Percentiles rank a stretch among this genome's conserved stretches.
These are phyloP conservation scores for Arachis stenosperma DNA, from an alignment of 306 rosid species.

Conservation along the genomic window DNA sequence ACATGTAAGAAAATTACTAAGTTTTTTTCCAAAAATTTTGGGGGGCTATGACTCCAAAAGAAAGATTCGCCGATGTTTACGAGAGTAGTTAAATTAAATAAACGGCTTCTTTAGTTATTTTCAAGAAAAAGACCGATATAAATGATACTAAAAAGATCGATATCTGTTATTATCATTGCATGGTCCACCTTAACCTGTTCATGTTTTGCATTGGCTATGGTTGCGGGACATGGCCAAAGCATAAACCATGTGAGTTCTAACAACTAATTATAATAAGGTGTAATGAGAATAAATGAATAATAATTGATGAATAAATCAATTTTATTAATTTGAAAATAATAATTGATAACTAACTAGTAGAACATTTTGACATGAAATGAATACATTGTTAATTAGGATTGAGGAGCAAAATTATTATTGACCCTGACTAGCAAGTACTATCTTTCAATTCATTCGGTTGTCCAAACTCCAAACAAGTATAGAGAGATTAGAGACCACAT, in stretches of 20 bases:
- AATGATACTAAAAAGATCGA: too few species aligned
- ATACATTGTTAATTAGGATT: background rate
- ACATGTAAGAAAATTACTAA: too few species aligned
- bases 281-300: background rate
- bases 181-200: background rate
- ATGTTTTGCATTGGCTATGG: background rate
- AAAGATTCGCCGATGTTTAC: too few species aligned
- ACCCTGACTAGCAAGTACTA: background rate
- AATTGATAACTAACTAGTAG: background rate
- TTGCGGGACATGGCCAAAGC: background rate
- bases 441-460: constrained; percentile 2
- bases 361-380: background rate
- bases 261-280: background rate
- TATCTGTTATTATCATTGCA: background rate
- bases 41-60: too few species aligned
- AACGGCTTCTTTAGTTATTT: too few species aligned
- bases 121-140: too few species aligned
- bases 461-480: background rate
- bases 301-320: background rate
- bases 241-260: background rate
- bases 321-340: constrained; percentile 4
- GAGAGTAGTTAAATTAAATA: too few species aligned
- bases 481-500: background rate
- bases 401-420: too few species aligned
- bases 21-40: too few species aligned